These are phyloP conservation scores for Penicillium taxi DNA, from an alignment of 495 filamentous ascomycete genomes.

Conservation along the genomic window DNA sequence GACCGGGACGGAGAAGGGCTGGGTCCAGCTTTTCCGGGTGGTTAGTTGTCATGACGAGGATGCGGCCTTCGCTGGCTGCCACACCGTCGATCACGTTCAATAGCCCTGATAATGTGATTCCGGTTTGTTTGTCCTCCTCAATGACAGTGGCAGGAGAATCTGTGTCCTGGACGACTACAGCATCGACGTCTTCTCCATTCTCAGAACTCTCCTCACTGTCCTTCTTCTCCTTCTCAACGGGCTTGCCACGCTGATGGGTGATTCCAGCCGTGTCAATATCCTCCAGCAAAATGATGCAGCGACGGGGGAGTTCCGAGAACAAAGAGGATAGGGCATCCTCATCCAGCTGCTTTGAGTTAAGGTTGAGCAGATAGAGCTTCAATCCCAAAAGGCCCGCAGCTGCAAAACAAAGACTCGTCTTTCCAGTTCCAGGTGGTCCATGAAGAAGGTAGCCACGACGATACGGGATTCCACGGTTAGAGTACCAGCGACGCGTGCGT, in stretches of 20 bases:
- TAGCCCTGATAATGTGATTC: conserved; percentile 60
- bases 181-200: background rate
- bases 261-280: conserved; percentile 47
- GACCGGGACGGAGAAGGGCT: conserved; percentile 67
- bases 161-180: background rate
- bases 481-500: conserved; percentile 66
- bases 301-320: conserved; percentile 49
- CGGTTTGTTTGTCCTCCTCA: conserved; percentile 13
- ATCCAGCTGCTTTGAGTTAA: conserved; percentile 33
- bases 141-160: conserved; percentile 1
- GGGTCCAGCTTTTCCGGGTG: conserved; percentile 67
- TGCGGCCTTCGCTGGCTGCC: conserved; percentile 65
- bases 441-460: conserved; percentile 42
- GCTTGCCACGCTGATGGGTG: conserved; percentile 40
- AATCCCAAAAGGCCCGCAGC: conserved; percentile 37
- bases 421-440: conserved; percentile 44
- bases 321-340: conserved; percentile 65
- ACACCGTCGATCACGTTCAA: conserved; percentile 78
- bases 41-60: conserved; percentile 83
- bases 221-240: background rate
- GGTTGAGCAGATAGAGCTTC: conserved; percentile 39
- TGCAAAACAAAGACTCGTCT: conserved; percentile 45
- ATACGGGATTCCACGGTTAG: conserved; percentile 54
- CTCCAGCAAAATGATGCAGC: conserved; percentile 43
- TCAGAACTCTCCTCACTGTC: background rate